phyloP scores from a whole-genome alignment of 1,284 basidiomycete species.

The Malassezia equina region DNA sequence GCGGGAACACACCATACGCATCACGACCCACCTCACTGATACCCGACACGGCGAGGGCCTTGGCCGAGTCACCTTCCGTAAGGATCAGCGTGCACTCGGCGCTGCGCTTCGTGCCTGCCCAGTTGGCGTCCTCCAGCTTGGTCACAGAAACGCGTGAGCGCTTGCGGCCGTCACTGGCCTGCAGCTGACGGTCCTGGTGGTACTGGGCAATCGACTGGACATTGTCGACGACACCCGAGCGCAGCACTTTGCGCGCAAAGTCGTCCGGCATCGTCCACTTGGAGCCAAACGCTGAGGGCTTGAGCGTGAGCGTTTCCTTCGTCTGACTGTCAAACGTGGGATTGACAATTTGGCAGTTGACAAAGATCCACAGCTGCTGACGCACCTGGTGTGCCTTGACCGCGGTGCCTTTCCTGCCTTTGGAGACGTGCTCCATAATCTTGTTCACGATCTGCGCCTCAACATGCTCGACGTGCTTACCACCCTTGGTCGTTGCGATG shows the following conservation, averaged over 20 bases:
- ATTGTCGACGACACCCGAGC: conserved; percentile 82
- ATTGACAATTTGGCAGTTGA: conserved; percentile 93
- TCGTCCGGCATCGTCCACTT: conserved; percentile 82
- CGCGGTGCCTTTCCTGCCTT: conserved; percentile 78
- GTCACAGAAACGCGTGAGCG: conserved; percentile 66
- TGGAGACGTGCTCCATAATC: conserved; percentile 66
- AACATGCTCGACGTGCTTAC: conserved; percentile 80
- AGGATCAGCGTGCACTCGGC: conserved; percentile 86
- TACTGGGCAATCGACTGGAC: conserved; percentile 91
- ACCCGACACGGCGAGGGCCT: conserved; percentile 87
- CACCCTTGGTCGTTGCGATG: conserved; percentile 92
- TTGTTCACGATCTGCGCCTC: conserved; percentile 77
- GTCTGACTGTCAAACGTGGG: conserved; percentile 99
- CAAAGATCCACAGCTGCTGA: conserved; percentile 97
- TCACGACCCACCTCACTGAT: conserved; percentile 90
- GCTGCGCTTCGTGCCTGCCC: conserved; percentile 72
- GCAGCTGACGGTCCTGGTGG: conserved; percentile 89
- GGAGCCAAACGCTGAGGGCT: conserved; percentile 75
- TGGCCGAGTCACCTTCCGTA: conserved; percentile 99
- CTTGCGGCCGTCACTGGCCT: conserved; percentile 92
- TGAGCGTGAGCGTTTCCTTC: conserved; percentile 87
- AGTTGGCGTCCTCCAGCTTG: conserved; percentile 95
- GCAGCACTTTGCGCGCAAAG: conserved; percentile 87
- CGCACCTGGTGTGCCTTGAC: conserved; percentile 89
- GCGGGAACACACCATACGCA: conserved; percentile 92